Conservation (phyloP, 805 yeast species). For the Spathaspora gorwiae region DNA sequence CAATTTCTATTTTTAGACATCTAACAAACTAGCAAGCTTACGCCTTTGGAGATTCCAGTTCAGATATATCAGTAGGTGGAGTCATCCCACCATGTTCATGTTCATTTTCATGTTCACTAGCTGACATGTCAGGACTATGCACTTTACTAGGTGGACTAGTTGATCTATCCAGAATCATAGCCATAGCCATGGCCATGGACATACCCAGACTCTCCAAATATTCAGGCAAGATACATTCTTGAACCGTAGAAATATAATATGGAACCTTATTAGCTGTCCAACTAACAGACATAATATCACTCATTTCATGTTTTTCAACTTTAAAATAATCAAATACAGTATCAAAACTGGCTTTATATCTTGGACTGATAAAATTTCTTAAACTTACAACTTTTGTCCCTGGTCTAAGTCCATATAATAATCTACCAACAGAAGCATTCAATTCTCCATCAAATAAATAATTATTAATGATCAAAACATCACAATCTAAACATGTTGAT, state of each 20-base stretch:
- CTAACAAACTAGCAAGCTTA: too few relatives aligned
- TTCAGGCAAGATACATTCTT: slow-evolving; percentile 33
- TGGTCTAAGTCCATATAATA: slow-evolving; percentile 58
- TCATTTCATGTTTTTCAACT: slow-evolving; percentile 56
- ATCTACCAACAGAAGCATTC: slow-evolving; percentile 60
- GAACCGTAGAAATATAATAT: slow-evolving; percentile 72
- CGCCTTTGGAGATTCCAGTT: not conserved
- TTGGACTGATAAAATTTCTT: slow-evolving; percentile 72
- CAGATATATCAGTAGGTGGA: not conserved
- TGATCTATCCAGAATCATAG: too few relatives aligned
- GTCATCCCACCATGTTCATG: not conserved
- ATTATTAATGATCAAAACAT: slow-evolving; percentile 76
- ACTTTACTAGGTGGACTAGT: not conserved
- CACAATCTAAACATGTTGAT: slow-evolving; percentile 52
- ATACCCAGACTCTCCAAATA: slow-evolving; percentile 13
- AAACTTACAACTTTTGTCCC: slow-evolving; percentile 80
- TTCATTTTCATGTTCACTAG: not conserved
- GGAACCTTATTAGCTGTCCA: slow-evolving; percentile 87
- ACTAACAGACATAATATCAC: slow-evolving; percentile 71
- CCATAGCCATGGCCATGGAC: not conserved
- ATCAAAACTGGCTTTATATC: slow-evolving; percentile 58
- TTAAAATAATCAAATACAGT: slow-evolving; percentile 60
- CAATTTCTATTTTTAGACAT: not conserved
- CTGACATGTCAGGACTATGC: not conserved
- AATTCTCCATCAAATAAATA: slow-evolving; percentile 76